Conservation (phyloP, 2,329 filamentous ascomycete species). For the Blastomyces parvus region DNA sequence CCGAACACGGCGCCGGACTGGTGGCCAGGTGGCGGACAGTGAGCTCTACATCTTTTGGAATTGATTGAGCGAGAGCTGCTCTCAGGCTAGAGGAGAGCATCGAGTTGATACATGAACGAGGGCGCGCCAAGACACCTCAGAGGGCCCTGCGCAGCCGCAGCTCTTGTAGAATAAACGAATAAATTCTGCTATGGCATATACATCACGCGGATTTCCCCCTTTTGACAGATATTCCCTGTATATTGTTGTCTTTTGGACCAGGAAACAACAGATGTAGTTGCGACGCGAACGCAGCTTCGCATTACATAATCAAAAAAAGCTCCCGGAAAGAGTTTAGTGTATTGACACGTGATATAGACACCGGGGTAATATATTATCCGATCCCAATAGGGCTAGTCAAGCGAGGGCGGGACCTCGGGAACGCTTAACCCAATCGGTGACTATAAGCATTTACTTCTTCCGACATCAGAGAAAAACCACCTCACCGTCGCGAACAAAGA, state of each 20-base stretch:
- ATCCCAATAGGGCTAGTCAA: not conserved
- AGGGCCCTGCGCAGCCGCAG: not conserved
- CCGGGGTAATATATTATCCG: no score
- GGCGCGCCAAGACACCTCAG: not conserved
- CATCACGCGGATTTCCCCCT: not conserved
- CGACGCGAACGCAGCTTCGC: not conserved
- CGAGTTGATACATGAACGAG: not conserved
- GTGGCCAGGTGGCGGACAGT: slow-evolving; percentile 81
- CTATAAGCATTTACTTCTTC: slow-evolving; percentile 3
- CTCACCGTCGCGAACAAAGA: not conserved
- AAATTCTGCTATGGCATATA: not conserved
- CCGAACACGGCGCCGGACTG: slow-evolving; percentile 60
- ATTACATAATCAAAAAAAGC: not conserved
- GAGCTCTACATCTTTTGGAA: slow-evolving; percentile 50
- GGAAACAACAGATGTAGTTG: not conserved
- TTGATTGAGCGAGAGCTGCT: slow-evolving; percentile 42
- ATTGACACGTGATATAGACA: no score
- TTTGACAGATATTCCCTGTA: not conserved
- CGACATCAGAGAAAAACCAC: not conserved
- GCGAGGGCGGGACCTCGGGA: no score
- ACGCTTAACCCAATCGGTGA: not conserved
- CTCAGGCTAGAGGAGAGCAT: slow-evolving; percentile 30
- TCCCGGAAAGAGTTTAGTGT: not conserved
- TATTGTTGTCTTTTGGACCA: not conserved
- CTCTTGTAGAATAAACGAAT: not conserved